phyloP scores from a whole-genome alignment of 2,329 filamentous ascomycete genomes.

The Aspergillus eucalypticola region DNA sequence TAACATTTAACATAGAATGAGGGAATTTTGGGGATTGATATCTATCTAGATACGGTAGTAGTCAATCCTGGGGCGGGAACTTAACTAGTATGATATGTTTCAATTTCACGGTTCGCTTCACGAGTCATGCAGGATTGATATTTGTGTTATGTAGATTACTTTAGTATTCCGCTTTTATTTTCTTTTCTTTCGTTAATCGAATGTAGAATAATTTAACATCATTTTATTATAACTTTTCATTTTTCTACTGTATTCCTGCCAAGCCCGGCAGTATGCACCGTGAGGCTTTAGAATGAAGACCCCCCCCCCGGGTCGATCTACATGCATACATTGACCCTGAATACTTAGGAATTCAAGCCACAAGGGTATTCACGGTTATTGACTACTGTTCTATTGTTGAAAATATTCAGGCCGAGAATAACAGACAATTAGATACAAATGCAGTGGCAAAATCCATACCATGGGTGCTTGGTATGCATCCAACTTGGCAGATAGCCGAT shows the following conservation, averaged over 20 bases:
- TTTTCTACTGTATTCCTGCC: background rate
- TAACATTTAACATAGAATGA: background rate
- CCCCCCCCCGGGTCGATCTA: background rate
- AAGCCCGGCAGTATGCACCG: background rate
- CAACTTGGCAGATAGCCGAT: background rate
- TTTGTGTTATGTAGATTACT: background rate
- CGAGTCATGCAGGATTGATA: background rate
- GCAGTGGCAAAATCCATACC: too few relatives aligned
- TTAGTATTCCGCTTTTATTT: background rate
- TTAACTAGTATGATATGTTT: background rate
- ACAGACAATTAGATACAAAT: too few relatives aligned
- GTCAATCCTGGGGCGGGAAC: background rate
- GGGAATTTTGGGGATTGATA: background rate
- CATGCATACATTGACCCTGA: background rate
- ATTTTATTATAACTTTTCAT: background rate
- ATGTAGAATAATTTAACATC: background rate
- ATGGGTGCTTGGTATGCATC: background rate
- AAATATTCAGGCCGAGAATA: background rate
- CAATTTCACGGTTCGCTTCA: background rate
- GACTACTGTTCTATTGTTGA: background rate
- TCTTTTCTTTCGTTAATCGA: background rate
- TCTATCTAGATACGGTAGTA: background rate
- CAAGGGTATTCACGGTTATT: background rate
- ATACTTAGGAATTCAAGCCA: background rate
- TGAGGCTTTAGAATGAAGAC: background rate